A percentile compares a stretch with the other conserved stretches of the same genome.
Evolutionary conservation across 1,139 yeast species (phyloP).

Genomic region (Pichia cactophila): DNA sequence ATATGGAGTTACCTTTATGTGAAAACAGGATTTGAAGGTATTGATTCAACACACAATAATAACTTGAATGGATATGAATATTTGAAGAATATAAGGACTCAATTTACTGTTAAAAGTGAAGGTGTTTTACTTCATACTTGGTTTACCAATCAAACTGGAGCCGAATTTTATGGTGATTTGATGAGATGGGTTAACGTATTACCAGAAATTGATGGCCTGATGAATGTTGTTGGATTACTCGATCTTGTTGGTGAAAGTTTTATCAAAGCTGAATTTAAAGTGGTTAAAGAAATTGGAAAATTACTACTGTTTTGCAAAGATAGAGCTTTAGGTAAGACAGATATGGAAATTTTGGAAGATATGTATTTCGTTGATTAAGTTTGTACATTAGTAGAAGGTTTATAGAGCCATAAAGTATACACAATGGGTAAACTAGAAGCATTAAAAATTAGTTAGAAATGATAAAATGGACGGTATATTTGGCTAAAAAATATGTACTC

Average conservation of each 20-base stretch:
- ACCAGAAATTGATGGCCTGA: constrained; percentile 35
- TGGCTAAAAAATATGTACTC: not conserved
- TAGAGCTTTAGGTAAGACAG: constrained; percentile 46
- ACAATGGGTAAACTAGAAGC: too few species aligned
- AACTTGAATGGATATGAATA: constrained; percentile 34
- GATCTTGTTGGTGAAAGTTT: constrained; percentile 40
- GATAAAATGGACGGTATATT: not conserved
- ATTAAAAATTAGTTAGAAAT: not conserved
- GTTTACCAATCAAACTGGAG: constrained; percentile 28
- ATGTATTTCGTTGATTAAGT: constrained; percentile 32
- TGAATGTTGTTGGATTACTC: constrained; percentile 49
- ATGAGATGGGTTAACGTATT: constrained; percentile 39
- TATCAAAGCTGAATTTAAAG: constrained; percentile 49
- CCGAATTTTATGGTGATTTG: constrained; percentile 33
- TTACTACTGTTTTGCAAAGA: constrained; percentile 50
- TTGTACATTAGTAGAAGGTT: not conserved
- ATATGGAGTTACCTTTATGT: constrained; percentile 42
- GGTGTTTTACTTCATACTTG: constrained; percentile 29
- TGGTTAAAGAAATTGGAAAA: constrained; percentile 52
- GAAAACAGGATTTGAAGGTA: constrained; percentile 15
- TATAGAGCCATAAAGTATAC: not conserved
- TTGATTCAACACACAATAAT: constrained; percentile 5
- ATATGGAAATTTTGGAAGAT: constrained; percentile 39
- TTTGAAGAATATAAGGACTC: constrained; percentile 33
- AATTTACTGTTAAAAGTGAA: constrained; percentile 31